A percentile compares a stretch with the other conserved stretches of the same genome.
Conservation (phyloP, 257 asterid genomes). For the Nicotiana benthamiana region DNA sequence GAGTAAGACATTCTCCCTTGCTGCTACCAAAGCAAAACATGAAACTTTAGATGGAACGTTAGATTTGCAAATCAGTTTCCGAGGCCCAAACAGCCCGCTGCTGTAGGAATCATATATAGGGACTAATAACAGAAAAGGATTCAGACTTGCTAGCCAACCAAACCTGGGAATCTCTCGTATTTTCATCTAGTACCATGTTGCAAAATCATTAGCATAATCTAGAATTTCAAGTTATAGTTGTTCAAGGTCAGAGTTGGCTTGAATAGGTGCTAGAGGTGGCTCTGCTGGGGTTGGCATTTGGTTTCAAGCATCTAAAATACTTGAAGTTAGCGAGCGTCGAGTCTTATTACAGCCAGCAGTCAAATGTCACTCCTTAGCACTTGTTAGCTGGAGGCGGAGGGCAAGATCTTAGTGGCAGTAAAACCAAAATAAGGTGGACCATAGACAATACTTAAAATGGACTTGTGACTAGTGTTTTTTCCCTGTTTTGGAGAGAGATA, state of each 20-base stretch:
- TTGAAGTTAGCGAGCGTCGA: not conserved
- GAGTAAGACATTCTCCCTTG: not conserved
- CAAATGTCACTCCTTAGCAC: not conserved
- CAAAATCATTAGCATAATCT: not conserved
- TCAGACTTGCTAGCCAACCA: not conserved
- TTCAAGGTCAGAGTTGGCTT: not conserved
- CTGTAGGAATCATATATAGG: not conserved
- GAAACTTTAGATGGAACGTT: not conserved
- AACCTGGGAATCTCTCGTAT: not conserved
- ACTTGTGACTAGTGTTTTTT: not conserved
- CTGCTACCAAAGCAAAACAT: not conserved
- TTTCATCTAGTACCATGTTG: not conserved
- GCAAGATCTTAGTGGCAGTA: not conserved
- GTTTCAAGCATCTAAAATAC: not conserved
- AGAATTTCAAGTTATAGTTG: not conserved
- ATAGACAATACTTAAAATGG: not conserved
- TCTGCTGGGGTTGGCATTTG: not conserved
- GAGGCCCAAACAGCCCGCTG: not conserved
- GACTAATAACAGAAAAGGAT: not conserved
- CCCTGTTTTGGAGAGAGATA: not conserved
- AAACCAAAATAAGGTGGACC: not conserved
- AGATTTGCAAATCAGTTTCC: not conserved
- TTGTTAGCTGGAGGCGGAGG: not conserved
- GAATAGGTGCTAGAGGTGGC: not conserved
- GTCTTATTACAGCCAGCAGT: not conserved